Base-by-base conservation (phyloP, 495 filamentous ascomycete genomes). In the Neurospora tetraspora region DNA sequence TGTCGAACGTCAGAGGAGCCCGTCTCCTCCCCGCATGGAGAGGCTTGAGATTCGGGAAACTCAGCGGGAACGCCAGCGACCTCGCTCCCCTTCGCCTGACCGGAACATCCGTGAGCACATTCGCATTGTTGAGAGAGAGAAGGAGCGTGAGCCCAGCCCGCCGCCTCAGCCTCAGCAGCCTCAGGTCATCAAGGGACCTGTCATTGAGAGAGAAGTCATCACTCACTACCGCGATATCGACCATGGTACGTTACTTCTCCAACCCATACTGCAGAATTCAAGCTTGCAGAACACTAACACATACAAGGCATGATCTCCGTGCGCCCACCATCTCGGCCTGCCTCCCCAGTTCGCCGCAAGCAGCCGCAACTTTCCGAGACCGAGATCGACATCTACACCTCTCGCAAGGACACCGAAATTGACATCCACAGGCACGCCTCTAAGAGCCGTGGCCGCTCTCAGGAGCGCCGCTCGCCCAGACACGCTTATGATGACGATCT, bases 171-270 rank as follows among this genome's bases (percentile, higher is more conserved):
- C 86, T 34, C 83, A 85, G 47, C 88, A 89, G 4, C 82, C 84
- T 31, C 73, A 76, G 71, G 80, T 86, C 37, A 89, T 93, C 77
- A 85, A 88, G 74, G 89, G 88, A 23, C 91, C 91, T 5, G 87
- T 88, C 5, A 91, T 94, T 75, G 90, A 92, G 77, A 89, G 93
- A 73, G 91, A 96, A 77, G 87, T 96, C 61, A 92, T 94, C 72
- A 93, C 92, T 2, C 93, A 94, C 80, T 94, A 96, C 77, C 87
- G 91, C 31, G 91, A 95, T 76, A 92, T 97, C 77, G 92, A 97
- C 79, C 93, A 97, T 82, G 94, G 93, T 91, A 85, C 80, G 81
- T 81, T 39, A 27, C 27, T 27, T 16, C 12, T 65, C 31, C 8
- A 43, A 39, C 9, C 36, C 8, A 1, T 12, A 16, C 20, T 47